Evolutionary conservation across 352 stramenopile genomes (phyloP).

Genomic region (Globisporangium nunn): DNA sequence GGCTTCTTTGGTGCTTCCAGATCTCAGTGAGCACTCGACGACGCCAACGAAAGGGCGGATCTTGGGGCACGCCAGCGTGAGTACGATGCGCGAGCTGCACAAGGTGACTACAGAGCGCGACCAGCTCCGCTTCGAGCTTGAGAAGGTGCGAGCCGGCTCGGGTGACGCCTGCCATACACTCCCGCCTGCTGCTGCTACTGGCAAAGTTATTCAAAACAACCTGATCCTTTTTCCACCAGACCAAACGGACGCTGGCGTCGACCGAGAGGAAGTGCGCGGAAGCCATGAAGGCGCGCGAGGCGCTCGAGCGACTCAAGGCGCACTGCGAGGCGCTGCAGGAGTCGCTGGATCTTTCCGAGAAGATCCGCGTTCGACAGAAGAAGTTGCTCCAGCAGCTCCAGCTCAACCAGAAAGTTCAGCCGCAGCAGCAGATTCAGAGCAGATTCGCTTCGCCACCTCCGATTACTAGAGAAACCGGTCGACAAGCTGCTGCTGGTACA

Average conservation of each 20-base stretch:
- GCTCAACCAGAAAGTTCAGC: constrained; percentile 14
- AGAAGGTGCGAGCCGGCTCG: constrained; percentile 24
- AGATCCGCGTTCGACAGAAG: constrained; percentile 71
- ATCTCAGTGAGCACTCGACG: constrained; percentile 17
- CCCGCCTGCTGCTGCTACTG: too few species aligned
- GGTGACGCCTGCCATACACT: too few species aligned
- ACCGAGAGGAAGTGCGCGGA: constrained; percentile 49
- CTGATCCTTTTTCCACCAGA: constrained; percentile 14
- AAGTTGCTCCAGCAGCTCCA: constrained; percentile 69
- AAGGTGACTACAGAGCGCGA: constrained; percentile 64
- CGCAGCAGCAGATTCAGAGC: background rate
- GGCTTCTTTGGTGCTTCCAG: constrained; percentile 3
- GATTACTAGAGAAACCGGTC: background rate
- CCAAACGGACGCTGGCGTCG: constrained; percentile 27
- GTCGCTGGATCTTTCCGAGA: constrained; percentile 75
- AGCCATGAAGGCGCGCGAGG: constrained; percentile 35
- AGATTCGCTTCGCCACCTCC: background rate
- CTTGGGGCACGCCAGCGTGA: constrained; percentile 16
- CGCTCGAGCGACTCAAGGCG: constrained; percentile 60
- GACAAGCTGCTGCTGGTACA: background rate
- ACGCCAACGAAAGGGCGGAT: constrained; percentile 11
- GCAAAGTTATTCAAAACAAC: too few species aligned
- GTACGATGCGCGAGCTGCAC: constrained; percentile 47
- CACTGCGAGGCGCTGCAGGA: constrained; percentile 76
- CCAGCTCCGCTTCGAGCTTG: constrained; percentile 69